A percentile compares a stretch with the other conserved stretches of the same genome.
Evolutionary conservation across 1,284 basidiomycete species (phyloP).

Genomic region (Athelia sp.): DNA sequence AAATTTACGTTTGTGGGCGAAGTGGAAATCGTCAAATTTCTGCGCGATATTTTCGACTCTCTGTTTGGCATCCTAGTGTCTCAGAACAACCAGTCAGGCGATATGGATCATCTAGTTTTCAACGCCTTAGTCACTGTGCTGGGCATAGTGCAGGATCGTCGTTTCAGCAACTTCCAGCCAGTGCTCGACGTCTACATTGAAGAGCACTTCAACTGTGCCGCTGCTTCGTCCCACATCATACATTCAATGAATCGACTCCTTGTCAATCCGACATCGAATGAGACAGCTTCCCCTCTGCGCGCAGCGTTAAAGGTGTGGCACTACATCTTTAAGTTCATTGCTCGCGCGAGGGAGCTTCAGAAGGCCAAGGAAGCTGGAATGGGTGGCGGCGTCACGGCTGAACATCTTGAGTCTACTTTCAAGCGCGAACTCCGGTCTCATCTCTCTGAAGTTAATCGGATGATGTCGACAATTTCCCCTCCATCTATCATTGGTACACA

Average conservation of each 20-base stretch:
- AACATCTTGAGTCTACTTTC: conserved; percentile 84
- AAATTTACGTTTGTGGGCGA: conserved; percentile 93
- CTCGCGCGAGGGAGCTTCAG: conserved; percentile 84
- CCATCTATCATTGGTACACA: conserved; percentile 92
- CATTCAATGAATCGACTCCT: conserved; percentile 85
- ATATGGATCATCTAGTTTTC: conserved; percentile 87
- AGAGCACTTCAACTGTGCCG: conserved; percentile 78
- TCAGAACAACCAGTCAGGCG: conserved; percentile 65
- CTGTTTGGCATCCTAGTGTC: conserved; percentile 89
- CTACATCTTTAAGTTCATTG: conserved; percentile 93
- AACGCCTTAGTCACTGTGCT: conserved; percentile 88
- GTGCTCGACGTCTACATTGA: conserved; percentile 94
- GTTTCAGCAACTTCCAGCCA: conserved; percentile 94
- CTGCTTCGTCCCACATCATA: conserved; percentile 78
- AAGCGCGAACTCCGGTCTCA: conserved; percentile 78
- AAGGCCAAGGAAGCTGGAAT: conserved; percentile 75
- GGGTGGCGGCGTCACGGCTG: conserved; percentile 74
- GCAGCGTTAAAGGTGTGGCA: conserved; percentile 96
- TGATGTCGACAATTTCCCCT: conserved; percentile 83
- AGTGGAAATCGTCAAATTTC: conserved; percentile 92
- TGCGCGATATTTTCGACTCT: conserved; percentile 89
- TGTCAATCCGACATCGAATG: conserved; percentile 65
- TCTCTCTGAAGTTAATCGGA: conserved; percentile 76
- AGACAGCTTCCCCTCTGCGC: conserved; percentile 76
- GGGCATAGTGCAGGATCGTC: conserved; percentile 86